Evolutionary conservation across 371 early-diverging fungal species (phyloP).

Genomic region (Rhizopus sp.): DNA sequence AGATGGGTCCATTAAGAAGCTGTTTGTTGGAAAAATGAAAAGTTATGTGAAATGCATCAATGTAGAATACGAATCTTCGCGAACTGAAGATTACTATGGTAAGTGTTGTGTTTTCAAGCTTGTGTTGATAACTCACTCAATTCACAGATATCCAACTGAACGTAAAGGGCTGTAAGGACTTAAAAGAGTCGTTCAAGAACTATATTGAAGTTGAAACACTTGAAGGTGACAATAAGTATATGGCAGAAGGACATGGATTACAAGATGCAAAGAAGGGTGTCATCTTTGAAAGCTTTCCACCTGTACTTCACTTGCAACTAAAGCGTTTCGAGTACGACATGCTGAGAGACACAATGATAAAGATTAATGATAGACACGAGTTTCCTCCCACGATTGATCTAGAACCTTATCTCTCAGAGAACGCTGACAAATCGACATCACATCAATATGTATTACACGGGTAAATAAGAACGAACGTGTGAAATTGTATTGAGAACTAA

Average conservation of each 20-base stretch:
- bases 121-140: background rate
- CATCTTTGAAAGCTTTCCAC: constrained; percentile 92
- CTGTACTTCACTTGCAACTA: constrained; percentile 94
- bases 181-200: constrained; percentile 86
- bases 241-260: constrained; percentile 92
- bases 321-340: constrained; percentile 98
- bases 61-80: constrained; percentile 87
- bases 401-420: constrained; percentile 69
- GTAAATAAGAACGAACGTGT: constrained; percentile 32
- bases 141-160: constrained; percentile 83
- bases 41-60: constrained; percentile 90
- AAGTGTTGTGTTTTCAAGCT: background rate
- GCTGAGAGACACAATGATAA: constrained; percentile 81
- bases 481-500: constrained; percentile 2
- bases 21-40: constrained; percentile 94
- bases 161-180: constrained; percentile 84
- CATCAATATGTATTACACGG: constrained; percentile 81
- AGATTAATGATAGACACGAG: constrained; percentile 95
- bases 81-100: constrained; percentile 64
- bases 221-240: constrained; percentile 96
- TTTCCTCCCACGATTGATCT: constrained; percentile 88
- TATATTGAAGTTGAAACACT: constrained; percentile 89
- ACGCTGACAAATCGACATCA: constrained; percentile 57
- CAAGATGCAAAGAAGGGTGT: constrained; percentile 97
- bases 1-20: constrained; percentile 80